phyloP scores from a whole-genome alignment of 1,284 basidiomycete species.

The Gomphus bonarii region DNA sequence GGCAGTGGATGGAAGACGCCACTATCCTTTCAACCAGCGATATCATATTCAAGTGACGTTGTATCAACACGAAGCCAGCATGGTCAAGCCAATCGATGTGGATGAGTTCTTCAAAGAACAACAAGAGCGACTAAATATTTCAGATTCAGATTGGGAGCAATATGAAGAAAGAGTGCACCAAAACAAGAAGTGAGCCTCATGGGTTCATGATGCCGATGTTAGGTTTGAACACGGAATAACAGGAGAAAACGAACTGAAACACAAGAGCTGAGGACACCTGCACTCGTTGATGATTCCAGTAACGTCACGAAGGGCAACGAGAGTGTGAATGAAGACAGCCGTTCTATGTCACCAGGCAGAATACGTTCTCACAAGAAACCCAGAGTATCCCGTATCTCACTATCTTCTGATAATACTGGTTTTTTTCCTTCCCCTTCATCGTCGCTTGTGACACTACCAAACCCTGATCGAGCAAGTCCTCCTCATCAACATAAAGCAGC shows the following conservation, averaged over 20 bases:
- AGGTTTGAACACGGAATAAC: not conserved
- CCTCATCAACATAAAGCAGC: not conserved
- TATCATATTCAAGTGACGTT: not conserved
- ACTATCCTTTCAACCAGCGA: not conserved
- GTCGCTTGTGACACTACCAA: not conserved
- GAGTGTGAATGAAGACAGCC: not conserved
- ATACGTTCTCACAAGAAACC: not conserved
- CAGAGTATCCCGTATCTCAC: not conserved
- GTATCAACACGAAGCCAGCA: not conserved
- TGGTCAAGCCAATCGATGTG: constrained; percentile 12
- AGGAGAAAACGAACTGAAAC: constrained; percentile 3
- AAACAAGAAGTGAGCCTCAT: constrained; percentile 16
- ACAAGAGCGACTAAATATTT: constrained; percentile 39
- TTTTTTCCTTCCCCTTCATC: not conserved
- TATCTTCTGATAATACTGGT: not conserved
- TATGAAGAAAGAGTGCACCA: constrained; percentile 21
- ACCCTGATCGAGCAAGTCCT: not conserved
- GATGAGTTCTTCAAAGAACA: constrained; percentile 42
- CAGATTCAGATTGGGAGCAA: constrained; percentile 35
- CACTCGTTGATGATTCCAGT: not conserved
- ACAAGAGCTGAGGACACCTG: not conserved
- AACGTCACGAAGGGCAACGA: not conserved
- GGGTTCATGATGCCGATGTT: constrained; percentile 1
- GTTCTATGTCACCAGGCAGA: not conserved
- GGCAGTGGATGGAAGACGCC: not conserved